These are phyloP conservation scores for Zalerion maritima DNA, from an alignment of 495 filamentous ascomycete genomes.

Conservation along the genomic window DNA sequence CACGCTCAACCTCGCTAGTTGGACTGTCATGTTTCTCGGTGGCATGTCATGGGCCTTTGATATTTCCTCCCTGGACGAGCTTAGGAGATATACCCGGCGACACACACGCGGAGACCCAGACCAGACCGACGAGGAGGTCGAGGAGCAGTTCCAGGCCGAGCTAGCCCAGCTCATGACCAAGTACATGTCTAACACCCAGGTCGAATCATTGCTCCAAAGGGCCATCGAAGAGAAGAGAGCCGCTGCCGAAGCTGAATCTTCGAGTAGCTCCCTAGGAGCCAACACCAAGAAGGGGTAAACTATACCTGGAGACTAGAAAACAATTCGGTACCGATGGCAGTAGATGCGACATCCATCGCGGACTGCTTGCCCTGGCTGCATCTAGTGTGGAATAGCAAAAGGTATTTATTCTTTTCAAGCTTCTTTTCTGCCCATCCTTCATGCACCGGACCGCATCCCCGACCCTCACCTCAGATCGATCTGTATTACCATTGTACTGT, in stretches of 20 bases:
- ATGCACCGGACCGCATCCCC: too few species aligned
- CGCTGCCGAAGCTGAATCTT: constrained; percentile 6
- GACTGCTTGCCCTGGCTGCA: too few species aligned
- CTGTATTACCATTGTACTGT: too few species aligned
- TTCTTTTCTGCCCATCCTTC: too few species aligned
- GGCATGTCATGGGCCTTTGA: constrained; percentile 56
- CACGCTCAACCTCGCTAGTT: constrained; percentile 60
- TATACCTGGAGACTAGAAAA: too few species aligned
- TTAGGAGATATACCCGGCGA: constrained; percentile 36
- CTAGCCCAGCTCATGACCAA: constrained; percentile 45
- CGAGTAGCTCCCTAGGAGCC: constrained; percentile 5
- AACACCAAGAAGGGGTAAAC: too few species aligned
- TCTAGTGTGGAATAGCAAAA: too few species aligned
- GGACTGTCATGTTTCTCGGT: constrained; percentile 53
- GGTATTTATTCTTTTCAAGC: too few species aligned
- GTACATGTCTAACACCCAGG: constrained; percentile 25
- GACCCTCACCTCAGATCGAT: too few species aligned
- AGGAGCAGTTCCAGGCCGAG: constrained; percentile 60
- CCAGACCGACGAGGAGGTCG: constrained; percentile 38
- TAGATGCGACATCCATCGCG: too few species aligned
- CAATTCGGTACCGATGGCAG: too few species aligned
- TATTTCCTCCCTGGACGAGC: constrained; percentile 54
- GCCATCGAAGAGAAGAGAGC: constrained; percentile 17
- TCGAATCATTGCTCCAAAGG: too few species aligned
- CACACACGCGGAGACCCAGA: constrained; percentile 29